Base-by-base conservation (phyloP, 495 filamentous ascomycete species). In the Penicillium desertorum region DNA sequence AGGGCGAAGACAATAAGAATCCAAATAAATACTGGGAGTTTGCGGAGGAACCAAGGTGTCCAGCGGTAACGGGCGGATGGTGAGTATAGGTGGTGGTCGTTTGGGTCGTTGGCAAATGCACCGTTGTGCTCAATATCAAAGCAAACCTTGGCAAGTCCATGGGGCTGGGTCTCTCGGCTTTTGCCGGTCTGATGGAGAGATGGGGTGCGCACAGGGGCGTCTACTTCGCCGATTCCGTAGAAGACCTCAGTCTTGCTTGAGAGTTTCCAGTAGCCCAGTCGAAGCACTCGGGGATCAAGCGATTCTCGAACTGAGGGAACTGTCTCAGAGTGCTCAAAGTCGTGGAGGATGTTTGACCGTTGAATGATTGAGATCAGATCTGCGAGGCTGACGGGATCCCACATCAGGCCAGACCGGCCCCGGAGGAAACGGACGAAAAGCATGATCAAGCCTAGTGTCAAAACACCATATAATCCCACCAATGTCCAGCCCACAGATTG, bases 201-300 rank as follows among this genome's bases (percentile, higher is more conserved):
- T 37, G 82, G 86, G n/a, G 71, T 77, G 23, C 81, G 73, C 7
- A 81, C 75, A 1, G 80, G 71, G 4, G 79, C 79, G 23, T 85
- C 82, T 45, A 81, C 77, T 58, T 88, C 85, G 4, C 83, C 86
- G 42, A 89, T 71, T 14, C 83, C 83, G 61, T 89, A 87, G 65
- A 89, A 88, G 23, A 85, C 66, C 30, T 86, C 75, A 25, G 71
- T 72, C 48, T 80, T 80, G 58, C 81, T 81, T 17, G 81, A 81
- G 27, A 85, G 78, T 46, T 80, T 82, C 92, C 92, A 96, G 67
- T 96, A 96, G 7, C 92, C 89, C 25, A 96, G 79, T 23, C 85
- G 81, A 54, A 92, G 83, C 10, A 79, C 69, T 37, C 81, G 80
- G 29, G 75, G 59, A 7, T 71, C 70, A n/a, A 83, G 63, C 2